These are phyloP conservation scores for Trichoderma parareesei DNA, from an alignment of 495 filamentous ascomycete species.

Conservation along the genomic window DNA sequence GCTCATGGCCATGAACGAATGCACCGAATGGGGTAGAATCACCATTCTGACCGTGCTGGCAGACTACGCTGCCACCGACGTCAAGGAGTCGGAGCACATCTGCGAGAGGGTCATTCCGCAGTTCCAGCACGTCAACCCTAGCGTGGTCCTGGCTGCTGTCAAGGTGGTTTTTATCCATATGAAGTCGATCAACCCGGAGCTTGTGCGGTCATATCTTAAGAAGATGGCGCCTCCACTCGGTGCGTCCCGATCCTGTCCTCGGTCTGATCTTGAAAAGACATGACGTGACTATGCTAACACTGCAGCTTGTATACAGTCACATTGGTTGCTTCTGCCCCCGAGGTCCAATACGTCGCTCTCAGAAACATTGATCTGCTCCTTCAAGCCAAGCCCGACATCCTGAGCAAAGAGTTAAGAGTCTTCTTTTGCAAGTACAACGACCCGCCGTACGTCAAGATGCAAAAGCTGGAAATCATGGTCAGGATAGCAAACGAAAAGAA, in stretches of 20 bases:
- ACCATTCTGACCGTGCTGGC: conserved; percentile 87
- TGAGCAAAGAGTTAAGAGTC: conserved; percentile 93
- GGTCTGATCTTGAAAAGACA: background rate
- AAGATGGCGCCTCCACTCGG: conserved; percentile 98
- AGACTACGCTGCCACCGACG: conserved; percentile 75
- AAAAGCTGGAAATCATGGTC: conserved; percentile 98
- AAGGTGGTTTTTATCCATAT: conserved; percentile 98
- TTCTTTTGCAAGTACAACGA: conserved; percentile 99
- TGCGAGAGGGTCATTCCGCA: conserved; percentile 94
- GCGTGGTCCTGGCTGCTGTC: conserved; percentile 91
- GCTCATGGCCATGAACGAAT: conserved; percentile 94
- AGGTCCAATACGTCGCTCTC: conserved; percentile 96
- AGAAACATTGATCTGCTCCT: conserved; percentile 92
- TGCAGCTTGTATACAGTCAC: conserved; percentile 54
- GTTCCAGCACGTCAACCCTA: conserved; percentile 97
- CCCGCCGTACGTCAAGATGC: conserved; percentile 92
- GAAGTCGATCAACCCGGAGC: conserved; percentile 69
- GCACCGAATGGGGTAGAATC: conserved; percentile 97
- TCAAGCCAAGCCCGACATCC: conserved; percentile 90
- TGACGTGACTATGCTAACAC: conserved; percentile 18
- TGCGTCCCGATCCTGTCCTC: conserved; percentile 28
- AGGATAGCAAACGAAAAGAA: conserved; percentile 97
- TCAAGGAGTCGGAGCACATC: conserved; percentile 97
- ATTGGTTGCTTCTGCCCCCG: conserved; percentile 87
- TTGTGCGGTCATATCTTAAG: conserved; percentile 74